Conservation (phyloP, 352 stramenopile genomes). For the Globisporangium barbulae region DNA sequence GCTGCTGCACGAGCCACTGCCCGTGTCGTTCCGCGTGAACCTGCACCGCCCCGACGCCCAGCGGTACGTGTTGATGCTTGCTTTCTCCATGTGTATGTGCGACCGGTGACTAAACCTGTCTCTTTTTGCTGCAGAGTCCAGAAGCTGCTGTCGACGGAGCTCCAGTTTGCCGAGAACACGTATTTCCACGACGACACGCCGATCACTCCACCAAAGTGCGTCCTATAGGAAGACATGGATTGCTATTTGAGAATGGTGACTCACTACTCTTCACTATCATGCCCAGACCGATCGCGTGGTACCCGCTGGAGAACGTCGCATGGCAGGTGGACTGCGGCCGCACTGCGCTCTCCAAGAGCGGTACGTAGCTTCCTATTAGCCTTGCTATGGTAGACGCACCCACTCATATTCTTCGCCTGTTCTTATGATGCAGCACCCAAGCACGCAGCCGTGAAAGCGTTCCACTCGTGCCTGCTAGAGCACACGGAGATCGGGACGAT, state of each 20-base stretch:
- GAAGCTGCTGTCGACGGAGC: conserved; percentile 34
- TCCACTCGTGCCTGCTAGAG: conserved; percentile 92
- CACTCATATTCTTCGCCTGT: not conserved
- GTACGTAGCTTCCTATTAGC: conserved; percentile 22
- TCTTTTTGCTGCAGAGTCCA: conserved; percentile 33
- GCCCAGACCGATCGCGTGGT: conserved; percentile 65
- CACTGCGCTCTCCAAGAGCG: conserved; percentile 77
- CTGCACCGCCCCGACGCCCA: conserved; percentile 56
- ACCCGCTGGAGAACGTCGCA: conserved; percentile 69
- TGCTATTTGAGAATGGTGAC: not conserved
- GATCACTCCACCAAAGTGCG: conserved; percentile 63
- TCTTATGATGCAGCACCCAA: conserved; percentile 48
- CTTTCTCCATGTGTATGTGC: not conserved
- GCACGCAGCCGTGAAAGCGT: conserved; percentile 73
- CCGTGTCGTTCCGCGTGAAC: conserved; percentile 82
- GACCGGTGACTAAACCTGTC: not conserved
- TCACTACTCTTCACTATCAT: not conserved
- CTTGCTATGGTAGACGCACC: not conserved
- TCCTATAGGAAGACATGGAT: not conserved
- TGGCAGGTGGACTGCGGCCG: conserved; percentile 84
- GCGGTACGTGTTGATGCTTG: conserved; percentile 22
- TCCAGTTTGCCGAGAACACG: conserved; percentile 56
- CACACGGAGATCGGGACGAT: conserved; percentile 92
- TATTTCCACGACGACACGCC: conserved; percentile 50
- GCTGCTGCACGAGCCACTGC: conserved; percentile 72